Percentiles rank a stretch among this genome's conserved stretches.
Conservation (phyloP, 2,329 filamentous ascomycete genomes). For the Arachnopeziza araneosa region DNA sequence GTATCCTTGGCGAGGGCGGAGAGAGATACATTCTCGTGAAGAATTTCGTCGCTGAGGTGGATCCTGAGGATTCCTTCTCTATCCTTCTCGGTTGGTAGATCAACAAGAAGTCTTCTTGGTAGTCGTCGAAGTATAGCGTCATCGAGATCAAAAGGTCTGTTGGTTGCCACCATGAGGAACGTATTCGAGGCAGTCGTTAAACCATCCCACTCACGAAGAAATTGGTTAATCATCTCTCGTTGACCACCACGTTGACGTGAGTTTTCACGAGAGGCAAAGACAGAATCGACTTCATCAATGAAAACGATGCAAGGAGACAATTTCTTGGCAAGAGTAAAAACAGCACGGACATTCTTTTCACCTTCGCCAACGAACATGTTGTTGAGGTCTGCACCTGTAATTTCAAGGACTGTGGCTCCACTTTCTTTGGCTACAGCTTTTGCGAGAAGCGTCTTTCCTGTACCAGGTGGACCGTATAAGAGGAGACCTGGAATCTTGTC, state of each 20-base stretch:
- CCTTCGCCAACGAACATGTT: constrained; percentile 95
- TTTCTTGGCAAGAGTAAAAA: constrained; percentile 88
- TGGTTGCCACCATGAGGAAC: constrained; percentile 98
- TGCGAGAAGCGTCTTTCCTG: constrained; percentile 65
- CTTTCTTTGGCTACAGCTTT: constrained; percentile 65
- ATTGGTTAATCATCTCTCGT: constrained; percentile 92
- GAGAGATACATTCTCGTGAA: constrained; percentile 58
- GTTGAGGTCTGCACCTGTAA: constrained; percentile 86
- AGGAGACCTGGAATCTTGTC: constrained; percentile 88
- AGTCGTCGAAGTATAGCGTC: constrained; percentile 76
- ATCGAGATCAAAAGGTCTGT: constrained; percentile 91
- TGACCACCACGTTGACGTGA: constrained; percentile 61
- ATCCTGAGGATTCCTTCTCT: constrained; percentile 64
- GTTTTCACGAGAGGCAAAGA: constrained; percentile 72
- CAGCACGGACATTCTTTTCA: constrained; percentile 90
- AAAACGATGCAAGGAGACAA: constrained; percentile 90
- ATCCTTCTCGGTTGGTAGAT: constrained; percentile 63
- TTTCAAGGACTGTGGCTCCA: constrained; percentile 72
- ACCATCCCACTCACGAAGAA: constrained; percentile 94
- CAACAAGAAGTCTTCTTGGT: constrained; percentile 66
- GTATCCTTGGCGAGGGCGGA: constrained; percentile 59
- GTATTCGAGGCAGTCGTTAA: constrained; percentile 74
- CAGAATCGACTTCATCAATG: constrained; percentile 92
- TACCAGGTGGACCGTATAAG: constrained; percentile 82
- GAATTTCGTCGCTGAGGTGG: constrained; percentile 61